These are phyloP conservation scores for Penicillium thymicola DNA, from an alignment of 2,329 filamentous ascomycete genomes.

Conservation along the genomic window DNA sequence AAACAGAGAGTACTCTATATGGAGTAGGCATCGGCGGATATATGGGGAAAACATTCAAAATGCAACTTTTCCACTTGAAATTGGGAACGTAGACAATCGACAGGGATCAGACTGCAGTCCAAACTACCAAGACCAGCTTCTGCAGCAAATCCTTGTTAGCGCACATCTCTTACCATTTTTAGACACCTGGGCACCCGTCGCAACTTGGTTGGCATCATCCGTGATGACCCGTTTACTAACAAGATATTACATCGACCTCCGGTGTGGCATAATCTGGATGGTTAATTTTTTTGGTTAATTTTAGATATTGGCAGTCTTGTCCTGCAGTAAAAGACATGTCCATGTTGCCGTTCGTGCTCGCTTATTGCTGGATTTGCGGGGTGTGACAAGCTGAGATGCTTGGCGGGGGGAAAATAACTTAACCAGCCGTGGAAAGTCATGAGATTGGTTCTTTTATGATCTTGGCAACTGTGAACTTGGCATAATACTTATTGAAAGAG, in stretches of 20 bases:
- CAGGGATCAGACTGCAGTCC: background rate
- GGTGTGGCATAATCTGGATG: background rate
- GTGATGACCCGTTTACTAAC: background rate
- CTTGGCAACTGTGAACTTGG: background rate
- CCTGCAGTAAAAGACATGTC: background rate
- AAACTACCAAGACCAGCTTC: background rate
- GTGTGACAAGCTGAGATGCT: background rate
- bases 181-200: background rate
- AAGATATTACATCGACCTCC: background rate
- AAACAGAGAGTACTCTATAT: background rate
- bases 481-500: background rate
- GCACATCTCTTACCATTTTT: constrained; percentile 5
- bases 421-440: background rate
- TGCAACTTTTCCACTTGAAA: background rate
- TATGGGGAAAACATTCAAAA: background rate
- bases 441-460: background rate
- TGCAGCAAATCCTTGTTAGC: constrained; percentile 1
- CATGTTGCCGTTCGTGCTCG: background rate
- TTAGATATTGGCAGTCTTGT: constrained; percentile 1
- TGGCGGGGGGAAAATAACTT: constrained; percentile 4
- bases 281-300: background rate
- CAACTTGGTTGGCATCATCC: background rate
- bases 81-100: background rate
- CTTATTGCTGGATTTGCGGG: background rate
- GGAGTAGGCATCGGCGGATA: background rate